phyloP scores from a whole-genome alignment of 2,329 filamentous ascomycete species.

The Lasiodiplodia gonubiensis region DNA sequence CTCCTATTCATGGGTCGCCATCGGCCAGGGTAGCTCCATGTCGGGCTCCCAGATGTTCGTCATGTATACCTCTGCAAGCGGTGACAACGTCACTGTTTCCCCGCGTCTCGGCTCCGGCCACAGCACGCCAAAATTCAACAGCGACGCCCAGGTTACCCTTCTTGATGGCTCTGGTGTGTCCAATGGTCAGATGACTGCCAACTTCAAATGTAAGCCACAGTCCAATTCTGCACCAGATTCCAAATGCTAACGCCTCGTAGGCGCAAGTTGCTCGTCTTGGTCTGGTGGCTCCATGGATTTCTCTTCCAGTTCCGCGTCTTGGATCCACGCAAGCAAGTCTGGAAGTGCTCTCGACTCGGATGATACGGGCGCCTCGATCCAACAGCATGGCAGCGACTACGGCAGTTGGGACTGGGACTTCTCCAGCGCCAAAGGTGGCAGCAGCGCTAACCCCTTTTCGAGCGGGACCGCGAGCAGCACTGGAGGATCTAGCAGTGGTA shows the following conservation, averaged over 20 bases:
- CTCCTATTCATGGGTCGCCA: conserved; percentile 59
- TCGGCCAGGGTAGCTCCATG: conserved; percentile 64
- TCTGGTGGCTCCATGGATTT: conserved; percentile 59
- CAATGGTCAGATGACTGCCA: conserved; percentile 61
- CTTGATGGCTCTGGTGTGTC: conserved; percentile 61
- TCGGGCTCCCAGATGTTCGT: conserved; percentile 63
- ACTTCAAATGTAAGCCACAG: conserved; percentile 56
- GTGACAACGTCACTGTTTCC: conserved; percentile 64
- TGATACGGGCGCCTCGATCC: conserved; percentile 50
- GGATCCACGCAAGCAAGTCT: conserved; percentile 57
- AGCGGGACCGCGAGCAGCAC: conserved; percentile 22
- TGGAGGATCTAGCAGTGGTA: conserved; percentile 21
- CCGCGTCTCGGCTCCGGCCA: conserved; percentile 56
- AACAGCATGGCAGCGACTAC: conserved; percentile 50
- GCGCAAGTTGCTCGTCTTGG: conserved; percentile 61
- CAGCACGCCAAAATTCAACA: conserved; percentile 50
- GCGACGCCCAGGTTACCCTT: conserved; percentile 52
- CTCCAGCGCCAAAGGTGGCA: conserved; percentile 57
- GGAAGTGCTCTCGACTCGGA: conserved; percentile 57
- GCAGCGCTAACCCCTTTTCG: conserved; percentile 50
- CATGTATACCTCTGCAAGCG: conserved; percentile 59
- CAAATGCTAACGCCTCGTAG: conserved; percentile 35
- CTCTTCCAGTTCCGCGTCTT: conserved; percentile 49
- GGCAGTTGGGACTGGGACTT: conserved; percentile 56
- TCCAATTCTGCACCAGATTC: background rate